Base-by-base conservation (phyloP, 805 yeast genomes). In the Starmerella sirachaensis region DNA sequence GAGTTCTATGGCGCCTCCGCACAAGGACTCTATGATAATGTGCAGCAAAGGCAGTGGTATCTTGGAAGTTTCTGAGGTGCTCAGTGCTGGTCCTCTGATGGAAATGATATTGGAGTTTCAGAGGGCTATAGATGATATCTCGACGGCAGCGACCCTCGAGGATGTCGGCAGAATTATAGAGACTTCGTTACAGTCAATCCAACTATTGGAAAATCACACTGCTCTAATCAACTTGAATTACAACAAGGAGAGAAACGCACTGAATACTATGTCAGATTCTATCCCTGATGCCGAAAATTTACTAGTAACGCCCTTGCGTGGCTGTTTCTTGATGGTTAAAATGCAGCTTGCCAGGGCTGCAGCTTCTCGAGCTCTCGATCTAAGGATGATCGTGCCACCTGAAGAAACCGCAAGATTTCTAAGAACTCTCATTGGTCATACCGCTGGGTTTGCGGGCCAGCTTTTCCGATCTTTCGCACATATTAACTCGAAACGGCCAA, bases 381-480 rank as follows among this genome's bases (percentile, higher is more conserved):
- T 42, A 7, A 26, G 31, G 11, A 7, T 17, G 6, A 24, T 19
- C 18, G 6, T 21, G 7, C 32, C 30, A 8, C 16, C 23, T 22
- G 18, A 20, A 4, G 24, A 10, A 8, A 21, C 13, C 21, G 26
- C 18, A 16, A 16, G 8, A 9, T 12, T 43, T 7, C 20, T 34
- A 16, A 14, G 27, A 4, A 16, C 24, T 12, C 14, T 36, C 21
- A 37, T 45, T 8, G 18, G 32, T 4, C 38, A 40, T 22, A 31
- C 35, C 1, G 42, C 42, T 6, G 37, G 36, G 5, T 19, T 32
- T n/a, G 24, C 48, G 12, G 42, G 41, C 3, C 41, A 41, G 25
- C 32, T 51, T 11, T 36, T 39, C 31, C 35, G 47, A 5, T 31
- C 37, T 12, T 40, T 48, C 20, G 40, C 45, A 11, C 35, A 37